Evolutionary conservation across 352 stramenopile species (phyloP).

Genomic region (Pythium rishiriense): DNA sequence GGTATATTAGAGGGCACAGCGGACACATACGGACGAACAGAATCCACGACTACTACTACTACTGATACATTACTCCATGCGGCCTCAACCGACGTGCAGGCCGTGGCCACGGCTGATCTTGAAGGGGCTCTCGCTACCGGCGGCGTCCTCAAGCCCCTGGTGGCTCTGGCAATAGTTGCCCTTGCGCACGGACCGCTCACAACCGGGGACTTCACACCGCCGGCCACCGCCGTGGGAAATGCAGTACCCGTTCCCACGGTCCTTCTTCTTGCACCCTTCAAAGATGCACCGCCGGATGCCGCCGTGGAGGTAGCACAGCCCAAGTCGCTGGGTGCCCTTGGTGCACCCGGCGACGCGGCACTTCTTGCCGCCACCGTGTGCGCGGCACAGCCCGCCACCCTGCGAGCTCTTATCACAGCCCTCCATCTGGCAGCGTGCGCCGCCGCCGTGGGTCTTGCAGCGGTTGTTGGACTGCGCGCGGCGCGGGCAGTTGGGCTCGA

Average conservation of each 20-base stretch:
- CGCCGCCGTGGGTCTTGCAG: slow-evolving; percentile 81
- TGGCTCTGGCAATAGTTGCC: slow-evolving; percentile 79
- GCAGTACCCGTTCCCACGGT: slow-evolving; percentile 80
- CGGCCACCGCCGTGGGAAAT: slow-evolving; percentile 78
- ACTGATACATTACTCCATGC: background rate
- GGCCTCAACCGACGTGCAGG: background rate
- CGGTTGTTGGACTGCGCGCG: slow-evolving; percentile 79
- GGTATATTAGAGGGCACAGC: background rate
- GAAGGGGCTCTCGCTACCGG: slow-evolving; percentile 37
- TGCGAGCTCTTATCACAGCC: slow-evolving; percentile 81
- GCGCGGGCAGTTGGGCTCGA: slow-evolving; percentile 55
- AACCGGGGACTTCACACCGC: slow-evolving; percentile 58
- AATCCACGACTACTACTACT: too few relatives aligned
- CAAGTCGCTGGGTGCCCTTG: slow-evolving; percentile 76
- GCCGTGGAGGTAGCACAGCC: slow-evolving; percentile 80
- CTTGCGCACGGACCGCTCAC: slow-evolving; percentile 67
- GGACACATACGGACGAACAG: too few relatives aligned
- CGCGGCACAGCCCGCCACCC: slow-evolving; percentile 62
- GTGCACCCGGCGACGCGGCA: slow-evolving; percentile 64
- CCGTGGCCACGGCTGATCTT: slow-evolving; percentile 42
- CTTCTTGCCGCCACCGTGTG: slow-evolving; percentile 72
- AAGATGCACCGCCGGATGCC: slow-evolving; percentile 72
- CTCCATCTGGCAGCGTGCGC: slow-evolving; percentile 65
- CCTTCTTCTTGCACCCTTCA: slow-evolving; percentile 80
- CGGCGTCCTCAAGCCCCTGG: slow-evolving; percentile 26